Conservation (phyloP, 73 alveolate species). For the Uronychia setigera region DNA sequence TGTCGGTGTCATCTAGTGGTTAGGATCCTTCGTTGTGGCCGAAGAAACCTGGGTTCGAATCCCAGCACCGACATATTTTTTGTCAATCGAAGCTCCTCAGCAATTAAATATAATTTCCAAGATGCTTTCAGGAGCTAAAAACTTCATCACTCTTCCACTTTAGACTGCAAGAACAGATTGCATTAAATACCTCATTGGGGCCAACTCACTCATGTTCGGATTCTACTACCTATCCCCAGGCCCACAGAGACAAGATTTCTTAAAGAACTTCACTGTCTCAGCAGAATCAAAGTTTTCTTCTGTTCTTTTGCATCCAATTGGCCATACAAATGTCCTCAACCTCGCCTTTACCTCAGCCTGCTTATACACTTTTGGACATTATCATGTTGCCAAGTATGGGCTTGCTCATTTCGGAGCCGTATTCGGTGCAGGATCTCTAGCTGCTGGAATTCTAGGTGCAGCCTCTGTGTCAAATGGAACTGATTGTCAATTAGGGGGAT, state of each 20-base stretch:
- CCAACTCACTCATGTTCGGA: not conserved
- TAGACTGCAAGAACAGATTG: not conserved
- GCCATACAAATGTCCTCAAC: not conserved
- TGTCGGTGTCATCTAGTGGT: constrained; percentile 60
- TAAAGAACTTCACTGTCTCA: not conserved
- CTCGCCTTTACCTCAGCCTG: not conserved
- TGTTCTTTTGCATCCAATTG: not conserved
- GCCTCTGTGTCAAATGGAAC: not conserved
- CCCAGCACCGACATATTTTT: constrained; percentile 53
- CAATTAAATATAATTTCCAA: not conserved
- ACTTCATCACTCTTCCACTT: not conserved
- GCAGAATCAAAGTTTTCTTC: not conserved
- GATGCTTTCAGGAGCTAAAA: not conserved
- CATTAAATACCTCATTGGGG: not conserved
- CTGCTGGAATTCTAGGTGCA: not conserved
- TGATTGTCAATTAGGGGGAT: not conserved
- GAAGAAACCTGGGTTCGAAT: constrained; percentile 66
- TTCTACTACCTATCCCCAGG: not conserved
- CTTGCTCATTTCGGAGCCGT: not conserved
- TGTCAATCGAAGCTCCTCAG: not conserved
- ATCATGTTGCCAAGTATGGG: not conserved
- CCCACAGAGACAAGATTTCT: not conserved
- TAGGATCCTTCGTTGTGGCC: constrained; percentile 69
- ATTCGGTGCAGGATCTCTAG: not conserved
- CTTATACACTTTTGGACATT: not conserved